Percentiles rank a stretch among this genome's conserved stretches.
These are phyloP conservation scores for Mycena sp. DNA, from an alignment of 1,284 basidiomycete genomes.

Conservation along the genomic window DNA sequence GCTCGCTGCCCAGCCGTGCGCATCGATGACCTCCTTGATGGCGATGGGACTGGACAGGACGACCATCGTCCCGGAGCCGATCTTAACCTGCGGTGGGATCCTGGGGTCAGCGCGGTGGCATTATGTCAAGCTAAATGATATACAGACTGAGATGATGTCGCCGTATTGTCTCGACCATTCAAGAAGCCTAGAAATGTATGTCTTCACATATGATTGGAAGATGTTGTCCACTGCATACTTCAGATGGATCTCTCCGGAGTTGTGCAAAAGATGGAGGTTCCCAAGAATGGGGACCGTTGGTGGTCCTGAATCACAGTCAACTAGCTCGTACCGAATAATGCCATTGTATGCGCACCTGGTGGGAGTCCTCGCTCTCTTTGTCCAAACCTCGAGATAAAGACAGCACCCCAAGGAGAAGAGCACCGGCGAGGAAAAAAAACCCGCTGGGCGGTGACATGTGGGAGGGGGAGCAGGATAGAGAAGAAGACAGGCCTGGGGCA, in stretches of 20 bases:
- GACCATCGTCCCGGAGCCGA: conserved; percentile 10
- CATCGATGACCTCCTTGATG: conserved; percentile 22
- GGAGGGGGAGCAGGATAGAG: too few species aligned
- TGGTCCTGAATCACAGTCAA: conserved; percentile 2
- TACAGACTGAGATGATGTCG: conserved; percentile 8
- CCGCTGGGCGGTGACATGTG: too few species aligned
- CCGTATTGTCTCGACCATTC: conserved; percentile 16
- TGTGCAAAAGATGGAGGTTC: conserved; percentile 13
- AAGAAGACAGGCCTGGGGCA: too few species aligned
- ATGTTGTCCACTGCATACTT: not conserved
- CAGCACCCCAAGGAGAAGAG: not conserved
- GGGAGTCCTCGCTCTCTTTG: conserved; percentile 2
- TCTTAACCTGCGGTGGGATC: conserved; percentile 7
- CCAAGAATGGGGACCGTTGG: conserved; percentile 17
- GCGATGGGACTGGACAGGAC: conserved; percentile 26
- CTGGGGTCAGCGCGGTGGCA: too few species aligned
- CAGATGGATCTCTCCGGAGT: not conserved
- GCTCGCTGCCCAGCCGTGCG: conserved; percentile 14
- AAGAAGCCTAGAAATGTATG: conserved; percentile 5
- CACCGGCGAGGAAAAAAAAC: not conserved
- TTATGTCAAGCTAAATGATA: too few species aligned
- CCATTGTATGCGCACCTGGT: not conserved
- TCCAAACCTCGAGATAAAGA: not conserved
- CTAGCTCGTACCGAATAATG: not conserved
- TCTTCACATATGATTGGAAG: not conserved